phyloP scores from a whole-genome alignment of 192 early-diverging fungal species.

The Podila minutissima region DNA sequence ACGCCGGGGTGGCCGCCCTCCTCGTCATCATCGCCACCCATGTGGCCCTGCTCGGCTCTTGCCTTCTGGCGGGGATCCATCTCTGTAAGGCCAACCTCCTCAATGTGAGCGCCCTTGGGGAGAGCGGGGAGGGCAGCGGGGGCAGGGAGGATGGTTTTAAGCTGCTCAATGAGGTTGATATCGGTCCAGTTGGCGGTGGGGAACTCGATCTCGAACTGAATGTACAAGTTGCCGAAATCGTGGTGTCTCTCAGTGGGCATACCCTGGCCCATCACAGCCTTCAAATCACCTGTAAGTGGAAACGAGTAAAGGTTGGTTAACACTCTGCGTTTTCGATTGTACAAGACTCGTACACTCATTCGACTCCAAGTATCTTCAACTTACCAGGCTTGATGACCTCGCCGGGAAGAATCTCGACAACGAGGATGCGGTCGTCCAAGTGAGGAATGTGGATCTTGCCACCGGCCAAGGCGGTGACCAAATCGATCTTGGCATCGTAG shows the following conservation, averaged over 20 bases:
- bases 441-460: conserved; percentile 93
- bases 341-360: background rate
- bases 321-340: background rate
- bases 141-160: conserved; percentile 87
- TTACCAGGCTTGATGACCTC: conserved; percentile 94
- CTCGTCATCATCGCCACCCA: conserved; percentile 77
- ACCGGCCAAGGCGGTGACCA: conserved; percentile 95
- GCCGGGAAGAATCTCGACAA: conserved; percentile 92
- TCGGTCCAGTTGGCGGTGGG: conserved; percentile 84
- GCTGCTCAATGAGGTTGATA: conserved; percentile 72
- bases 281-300: conserved; percentile 67
- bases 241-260: conserved; percentile 94
- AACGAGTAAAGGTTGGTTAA: background rate
- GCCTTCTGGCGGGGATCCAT: conserved; percentile 79
- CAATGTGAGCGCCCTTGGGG: conserved; percentile 68
- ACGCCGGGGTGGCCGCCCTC: conserved; percentile 77
- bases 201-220: conserved; percentile 96
- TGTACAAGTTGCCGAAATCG: conserved; percentile 91
- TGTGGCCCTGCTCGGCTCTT: conserved; percentile 64
- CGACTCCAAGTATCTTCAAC: background rate
- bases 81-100: conserved; percentile 86
- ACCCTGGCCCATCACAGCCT: conserved; percentile 90
- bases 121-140: conserved; percentile 63
- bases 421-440: conserved; percentile 89
- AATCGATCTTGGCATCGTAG: conserved; percentile 93